Evolutionary conservation across 2,329 filamentous ascomycete species (phyloP).

Genomic region (Dactylellina sp.): DNA sequence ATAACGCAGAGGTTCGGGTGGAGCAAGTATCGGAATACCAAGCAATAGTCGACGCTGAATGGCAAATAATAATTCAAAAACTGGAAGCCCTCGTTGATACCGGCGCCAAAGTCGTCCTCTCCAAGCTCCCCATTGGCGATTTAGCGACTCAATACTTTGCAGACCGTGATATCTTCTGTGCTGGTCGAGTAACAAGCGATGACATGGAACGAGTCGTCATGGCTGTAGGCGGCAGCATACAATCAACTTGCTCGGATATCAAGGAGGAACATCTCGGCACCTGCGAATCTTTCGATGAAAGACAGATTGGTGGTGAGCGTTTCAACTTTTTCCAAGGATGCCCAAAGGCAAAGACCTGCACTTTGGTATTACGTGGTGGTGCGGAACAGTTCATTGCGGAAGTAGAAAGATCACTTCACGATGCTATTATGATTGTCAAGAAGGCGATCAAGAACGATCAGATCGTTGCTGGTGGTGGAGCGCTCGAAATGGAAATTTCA

Average conservation of each 20-base stretch:
- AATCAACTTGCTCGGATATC: conserved; percentile 97
- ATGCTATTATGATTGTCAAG: conserved; percentile 99
- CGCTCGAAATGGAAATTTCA: conserved; percentile 95
- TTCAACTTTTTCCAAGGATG: conserved; percentile 99
- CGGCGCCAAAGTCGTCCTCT: conserved; percentile 95
- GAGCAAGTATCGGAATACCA: conserved; percentile 98
- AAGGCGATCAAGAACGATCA: conserved; percentile 93
- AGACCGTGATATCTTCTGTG: conserved; percentile 97
- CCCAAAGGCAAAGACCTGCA: conserved; percentile 95
- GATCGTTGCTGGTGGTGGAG: conserved; percentile 95
- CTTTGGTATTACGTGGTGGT: conserved; percentile 90
- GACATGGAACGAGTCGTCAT: conserved; percentile 97
- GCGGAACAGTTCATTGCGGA: conserved; percentile 99
- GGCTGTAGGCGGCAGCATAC: conserved; percentile 89
- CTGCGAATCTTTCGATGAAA: conserved; percentile 91
- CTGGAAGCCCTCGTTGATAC: conserved; percentile 94
- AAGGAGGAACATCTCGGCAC: conserved; percentile 87
- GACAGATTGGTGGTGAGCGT: conserved; percentile 94
- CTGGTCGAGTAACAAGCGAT: conserved; percentile 87
- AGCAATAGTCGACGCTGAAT: conserved; percentile 98
- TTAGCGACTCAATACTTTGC: conserved; percentile 98
- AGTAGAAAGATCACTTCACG: conserved; percentile 95
- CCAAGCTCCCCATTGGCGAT: conserved; percentile 96
- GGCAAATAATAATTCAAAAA: conserved; percentile 99
- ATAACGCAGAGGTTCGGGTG: conserved; percentile 97